Percentiles rank a stretch among this genome's conserved stretches.
phyloP scores from a whole-genome alignment of 177 flowering plant species.

The Vitis hybrid region DNA sequence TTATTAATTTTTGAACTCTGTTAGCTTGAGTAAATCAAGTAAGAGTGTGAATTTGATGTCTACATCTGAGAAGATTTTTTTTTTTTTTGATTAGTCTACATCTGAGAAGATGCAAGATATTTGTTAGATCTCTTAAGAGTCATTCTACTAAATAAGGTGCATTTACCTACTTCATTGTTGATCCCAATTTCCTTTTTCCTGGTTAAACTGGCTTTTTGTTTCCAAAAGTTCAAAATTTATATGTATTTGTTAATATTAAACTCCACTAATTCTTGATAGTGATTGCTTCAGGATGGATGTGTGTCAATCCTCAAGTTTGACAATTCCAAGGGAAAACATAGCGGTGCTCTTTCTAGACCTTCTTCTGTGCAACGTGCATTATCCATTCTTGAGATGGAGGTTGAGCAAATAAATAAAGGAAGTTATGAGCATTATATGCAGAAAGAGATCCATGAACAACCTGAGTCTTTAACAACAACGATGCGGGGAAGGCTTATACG shows the following conservation, averaged over 20 bases:
- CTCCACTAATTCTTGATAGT: neutral
- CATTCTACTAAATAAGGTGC: too few species aligned
- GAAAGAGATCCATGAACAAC: constrained; percentile 98
- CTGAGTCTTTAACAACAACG: constrained; percentile 89
- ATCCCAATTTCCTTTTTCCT: too few species aligned
- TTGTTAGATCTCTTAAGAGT: too few species aligned
- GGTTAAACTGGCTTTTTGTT: neutral
- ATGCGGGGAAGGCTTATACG: constrained; percentile 96
- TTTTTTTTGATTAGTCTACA: too few species aligned
- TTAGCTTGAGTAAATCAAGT: too few species aligned
- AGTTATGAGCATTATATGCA: constrained; percentile 94
- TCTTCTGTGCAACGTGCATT: constrained; percentile 94
- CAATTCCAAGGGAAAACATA: constrained; percentile 48
- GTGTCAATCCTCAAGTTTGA: constrained; percentile 80
- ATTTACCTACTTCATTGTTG: too few species aligned
- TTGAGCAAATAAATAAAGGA: constrained; percentile 97
- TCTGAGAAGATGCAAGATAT: too few species aligned
- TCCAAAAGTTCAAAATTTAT: neutral
- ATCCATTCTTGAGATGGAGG: constrained; percentile 95
- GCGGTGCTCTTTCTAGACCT: constrained; percentile 56
- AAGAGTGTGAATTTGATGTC: too few species aligned
- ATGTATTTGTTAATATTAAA: constrained; percentile 4
- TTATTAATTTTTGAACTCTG: too few species aligned
- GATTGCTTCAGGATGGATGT: constrained; percentile 73
- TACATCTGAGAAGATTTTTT: too few species aligned